Evolutionary conservation across 331 rosid species (phyloP).

Genomic region (Spiraea crenata): DNA sequence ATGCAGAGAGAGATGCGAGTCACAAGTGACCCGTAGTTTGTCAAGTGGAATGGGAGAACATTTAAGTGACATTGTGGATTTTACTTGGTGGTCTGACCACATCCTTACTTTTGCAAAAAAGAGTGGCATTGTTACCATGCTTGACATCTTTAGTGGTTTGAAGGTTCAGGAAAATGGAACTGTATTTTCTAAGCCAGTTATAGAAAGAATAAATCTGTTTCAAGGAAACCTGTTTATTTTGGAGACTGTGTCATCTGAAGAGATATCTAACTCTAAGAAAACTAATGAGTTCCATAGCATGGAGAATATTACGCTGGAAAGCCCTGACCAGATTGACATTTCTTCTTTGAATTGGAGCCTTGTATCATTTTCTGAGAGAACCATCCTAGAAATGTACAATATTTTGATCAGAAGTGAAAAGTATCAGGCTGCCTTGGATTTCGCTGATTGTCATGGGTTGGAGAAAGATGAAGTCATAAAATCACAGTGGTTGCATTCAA

Average conservation of each 20-base stretch:
- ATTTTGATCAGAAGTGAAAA: constrained; percentile 54
- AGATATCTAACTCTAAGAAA: constrained; percentile 36
- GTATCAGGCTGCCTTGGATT: constrained; percentile 70
- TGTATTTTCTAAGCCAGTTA: constrained; percentile 58
- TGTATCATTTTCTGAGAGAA: constrained; percentile 68
- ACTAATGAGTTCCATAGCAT: constrained; percentile 36
- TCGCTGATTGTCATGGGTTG: constrained; percentile 75
- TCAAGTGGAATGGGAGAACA: constrained; percentile 34
- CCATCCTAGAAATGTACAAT: constrained; percentile 75
- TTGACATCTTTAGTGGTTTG: constrained; percentile 66
- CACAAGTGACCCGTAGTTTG: constrained; percentile 32
- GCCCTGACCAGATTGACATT: constrained; percentile 47
- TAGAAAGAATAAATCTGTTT: constrained; percentile 57
- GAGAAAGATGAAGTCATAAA: constrained; percentile 80
- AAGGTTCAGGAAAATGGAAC: constrained; percentile 61
- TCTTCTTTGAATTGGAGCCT: constrained; percentile 75
- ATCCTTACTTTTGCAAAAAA: constrained; percentile 60
- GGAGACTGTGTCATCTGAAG: constrained; percentile 48
- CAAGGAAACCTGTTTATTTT: constrained; percentile 67
- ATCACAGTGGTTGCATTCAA: constrained; percentile 94
- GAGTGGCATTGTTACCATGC: constrained; percentile 57
- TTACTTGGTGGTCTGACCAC: constrained; percentile 92
- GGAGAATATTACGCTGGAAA: constrained; percentile 59
- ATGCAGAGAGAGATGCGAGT: constrained; percentile 37
- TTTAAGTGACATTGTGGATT: constrained; percentile 54